Percentiles rank a stretch among this genome's conserved stretches.
Evolutionary conservation across 1,284 basidiomycete species (phyloP).

Genomic region (Papiliotrema laurentii): DNA sequence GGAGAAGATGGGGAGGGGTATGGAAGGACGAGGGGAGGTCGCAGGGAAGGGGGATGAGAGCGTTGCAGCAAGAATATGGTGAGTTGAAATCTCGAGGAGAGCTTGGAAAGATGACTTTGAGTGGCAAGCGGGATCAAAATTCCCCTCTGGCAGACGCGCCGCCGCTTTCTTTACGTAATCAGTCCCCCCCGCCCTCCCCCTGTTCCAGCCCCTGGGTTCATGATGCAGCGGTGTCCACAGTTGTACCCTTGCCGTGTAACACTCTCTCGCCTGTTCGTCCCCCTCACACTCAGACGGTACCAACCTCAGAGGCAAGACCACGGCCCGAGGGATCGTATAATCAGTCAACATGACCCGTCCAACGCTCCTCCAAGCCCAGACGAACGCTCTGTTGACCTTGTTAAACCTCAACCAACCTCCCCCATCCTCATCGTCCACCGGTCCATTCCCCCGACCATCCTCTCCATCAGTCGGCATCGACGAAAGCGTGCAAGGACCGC

Average conservation of each 20-base stretch:
- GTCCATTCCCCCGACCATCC: conserved; percentile 34
- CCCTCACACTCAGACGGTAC: no score
- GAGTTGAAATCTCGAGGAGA: neutral
- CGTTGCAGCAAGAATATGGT: no score
- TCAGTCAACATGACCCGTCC: conserved; percentile 33
- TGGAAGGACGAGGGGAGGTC: neutral
- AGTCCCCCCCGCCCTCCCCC: no score
- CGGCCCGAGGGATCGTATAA: neutral
- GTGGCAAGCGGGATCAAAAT: neutral
- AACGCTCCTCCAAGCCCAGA: conserved; percentile 51
- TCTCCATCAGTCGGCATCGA: conserved; percentile 33
- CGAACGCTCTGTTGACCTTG: conserved; percentile 50
- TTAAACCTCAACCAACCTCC: conserved; percentile 51
- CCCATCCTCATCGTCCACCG: conserved; percentile 23
- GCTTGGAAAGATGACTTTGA: neutral
- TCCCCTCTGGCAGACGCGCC: no score
- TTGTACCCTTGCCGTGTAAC: no score
- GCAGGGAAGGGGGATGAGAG: neutral
- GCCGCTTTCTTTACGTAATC: no score
- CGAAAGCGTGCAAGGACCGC: conserved; percentile 56
- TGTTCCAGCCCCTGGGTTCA: no score
- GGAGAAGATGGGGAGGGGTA: neutral
- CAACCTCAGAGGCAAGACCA: neutral
- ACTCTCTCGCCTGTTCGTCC: no score
- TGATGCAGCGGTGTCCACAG: no score